Evolutionary conservation across 139 green algal genomes (phyloP), one percentile per base, ranked within the genome.

Genomic region (Tetradesmus obliquus): DNA sequence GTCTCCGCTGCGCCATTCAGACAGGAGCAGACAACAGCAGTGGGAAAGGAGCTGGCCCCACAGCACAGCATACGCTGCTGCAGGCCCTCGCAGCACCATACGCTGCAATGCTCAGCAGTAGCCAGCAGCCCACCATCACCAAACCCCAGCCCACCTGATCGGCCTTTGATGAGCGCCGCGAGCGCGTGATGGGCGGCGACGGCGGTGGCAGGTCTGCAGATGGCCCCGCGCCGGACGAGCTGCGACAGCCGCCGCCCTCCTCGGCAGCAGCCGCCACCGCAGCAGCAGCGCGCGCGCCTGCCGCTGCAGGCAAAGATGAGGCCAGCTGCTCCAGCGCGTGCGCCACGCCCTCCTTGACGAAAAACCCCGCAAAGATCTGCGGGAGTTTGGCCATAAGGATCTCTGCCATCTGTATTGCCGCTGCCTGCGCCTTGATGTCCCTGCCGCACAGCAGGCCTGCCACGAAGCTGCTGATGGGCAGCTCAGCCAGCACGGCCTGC

Each of bases 301-400:
- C 82, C 3, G 92, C 54, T 15, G 84, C 94, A 6, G 82, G 15
- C 7, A 45, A 55, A 10, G 32, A 45, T 0, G 84, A 91, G n/a
- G 95, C 95, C 62, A 99, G 95, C 91, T 97, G 93, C 22, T 98
- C 95, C 24, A 99, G 93, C 0, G 96, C 97, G 86, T 99, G 96
- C 74, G 98, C 94, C 2, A 99, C 97, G 0, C 98, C 98, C 94
- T 99, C 98, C 92, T 98, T 98, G 2, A 98, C 72, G 86, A 99
- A 99, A 79, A 93, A 92, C 58, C 92, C 92, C 10, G 86, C 53
- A 92, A 98, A 98, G 1, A 97, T 87, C 0, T 95, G 93, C 0
- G 97, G 97, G 76, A 99, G 95, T 96, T 99, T 98, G 24, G 89
- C 84, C 96, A 99, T 98, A 2, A 99, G 94, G 45, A 98, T 91